Evolutionary conservation across 352 stramenopile species (phyloP), one percentile per base, ranked within the genome.

Genomic region (Stephanocyclus meneghinianus): DNA sequence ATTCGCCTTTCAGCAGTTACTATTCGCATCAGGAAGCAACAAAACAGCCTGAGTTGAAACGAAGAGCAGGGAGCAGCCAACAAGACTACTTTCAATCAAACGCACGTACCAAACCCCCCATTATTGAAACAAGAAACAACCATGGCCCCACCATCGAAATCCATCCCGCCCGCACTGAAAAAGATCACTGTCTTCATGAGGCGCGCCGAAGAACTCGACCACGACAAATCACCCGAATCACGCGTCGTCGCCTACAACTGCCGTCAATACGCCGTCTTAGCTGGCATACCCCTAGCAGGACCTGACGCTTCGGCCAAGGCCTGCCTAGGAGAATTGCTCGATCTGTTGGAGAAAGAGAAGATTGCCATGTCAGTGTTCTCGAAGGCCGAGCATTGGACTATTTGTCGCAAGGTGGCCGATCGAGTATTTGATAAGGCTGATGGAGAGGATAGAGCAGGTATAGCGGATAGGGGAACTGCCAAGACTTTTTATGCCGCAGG

Each of bases 401-500:
- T 89, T 56, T 91, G 87, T 71, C 56, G 71, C 40, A 75, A 86
- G 71, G 87, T 91, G 72, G 86, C 86, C 2, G 61, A 89, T 67
- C 95, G 97, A 72, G 96, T 98, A 44, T 98, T 99, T 80, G 89
- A 94, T 8, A 96, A 96, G 69, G 96, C 96, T 0, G 96, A 99
- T 80, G 88, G 94, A 29, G 95, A 98, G 83, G 96, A 98, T 86
- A 91, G 95, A 53, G 88, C 90, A 9, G 95, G 96, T 5, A 55
- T 83, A 30, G 94, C 96, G 0, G 95, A 95, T 77, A 98, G 98
- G 90, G 94, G 92, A 70, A 99, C 96, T 16, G 96, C 96, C 53
- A 91, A 95, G 44, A 98, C 94, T 21, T 99, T 98, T 88, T 98
- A 98, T 90, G 96, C 96, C 0, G 96, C 96, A 1, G 95, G 94